Base-by-base conservation (phyloP, 2,329 filamentous ascomycete species). In the Ceratocystis cacaofunesta region DNA sequence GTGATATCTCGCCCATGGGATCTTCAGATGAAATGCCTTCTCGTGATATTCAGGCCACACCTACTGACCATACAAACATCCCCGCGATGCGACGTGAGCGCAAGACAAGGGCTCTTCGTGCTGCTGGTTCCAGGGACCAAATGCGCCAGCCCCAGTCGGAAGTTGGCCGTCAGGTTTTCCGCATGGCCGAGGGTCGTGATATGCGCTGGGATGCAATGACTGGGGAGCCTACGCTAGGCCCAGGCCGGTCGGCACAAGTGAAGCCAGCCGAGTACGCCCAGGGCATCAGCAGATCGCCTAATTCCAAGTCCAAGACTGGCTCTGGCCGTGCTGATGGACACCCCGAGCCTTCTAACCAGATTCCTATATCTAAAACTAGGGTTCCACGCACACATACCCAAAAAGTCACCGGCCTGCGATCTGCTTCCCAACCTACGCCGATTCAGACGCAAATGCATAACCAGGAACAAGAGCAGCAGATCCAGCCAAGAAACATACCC, bases 171-270 rank as follows among this genome's bases (percentile, higher is more conserved):
- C 67, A 69, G 61, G 44, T 69, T 6, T 69, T 69, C 43, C 64
- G 63, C 28, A 64, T 68, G 60, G 67, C 68, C 12, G 58, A 68
- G 41, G 67, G 67, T 28, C 65, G 64, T n/a, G 77, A 80, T 67
- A 79, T 78, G 25, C 76, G 78, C 69, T 88, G 85, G 85, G 85
- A 89, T 74, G 81, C 81, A 61, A 83, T 82, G 71, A 86, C 86
- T 2, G 85, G 84, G 7, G 85, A 88, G 70, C 82, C 84, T 48
- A 85, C 82, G 4, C 79, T 77, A n/a, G 80, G 76, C 65, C 78
- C 76, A 61, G 84, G 84, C 15, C 82, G 79, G 66, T 76, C 80
- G 30, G 80, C 79, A 48, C 82, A 83, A 68, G 79, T 82, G 30
- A 82, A 79, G 68, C 82, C 85, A 19, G 79, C 80, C 41, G 76